A percentile compares a stretch with the other conserved stretches of the same genome.
These are phyloP conservation scores for Talaromyces sp. DNA, from an alignment of 2,329 filamentous ascomycete species.

Conservation along the genomic window DNA sequence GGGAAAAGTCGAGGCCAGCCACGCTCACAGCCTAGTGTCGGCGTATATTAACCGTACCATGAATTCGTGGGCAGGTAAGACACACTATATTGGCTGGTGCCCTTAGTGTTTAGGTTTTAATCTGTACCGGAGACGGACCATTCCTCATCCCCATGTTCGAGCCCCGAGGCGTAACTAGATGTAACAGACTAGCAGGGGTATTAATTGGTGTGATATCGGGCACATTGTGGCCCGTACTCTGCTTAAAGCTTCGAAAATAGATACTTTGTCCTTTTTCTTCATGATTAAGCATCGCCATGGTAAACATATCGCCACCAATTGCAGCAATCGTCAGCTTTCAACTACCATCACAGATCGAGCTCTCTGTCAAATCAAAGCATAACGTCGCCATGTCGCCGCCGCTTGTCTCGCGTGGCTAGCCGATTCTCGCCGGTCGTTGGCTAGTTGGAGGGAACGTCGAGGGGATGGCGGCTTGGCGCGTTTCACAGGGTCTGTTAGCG, in stretches of 20 bases:
- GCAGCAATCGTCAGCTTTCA: not conserved
- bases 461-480: conserved; percentile 17
- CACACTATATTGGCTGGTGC: conserved; percentile 4
- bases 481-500: conserved; percentile 7
- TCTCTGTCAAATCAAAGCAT: conserved; percentile 10
- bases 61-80: not conserved
- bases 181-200: conserved; percentile 17
- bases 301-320: not conserved
- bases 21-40: not conserved
- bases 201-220: not conserved
- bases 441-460: not conserved
- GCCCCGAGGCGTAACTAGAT: not conserved
- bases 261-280: not conserved
- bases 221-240: not conserved
- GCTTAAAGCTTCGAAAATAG: not conserved
- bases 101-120: conserved; percentile 3
- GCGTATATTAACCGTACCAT: conserved; percentile 10
- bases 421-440: conserved; percentile 4
- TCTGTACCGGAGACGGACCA: not conserved
- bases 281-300: not conserved
- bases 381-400: conserved; percentile 2
- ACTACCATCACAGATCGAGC: not conserved
- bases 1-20: conserved; percentile 5
- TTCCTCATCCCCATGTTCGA: not conserved
- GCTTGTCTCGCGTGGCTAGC: conserved; percentile 10